These are phyloP conservation scores for Beta corolliflora DNA, from an alignment of 179 eudicot genomes.

Conservation along the genomic window DNA sequence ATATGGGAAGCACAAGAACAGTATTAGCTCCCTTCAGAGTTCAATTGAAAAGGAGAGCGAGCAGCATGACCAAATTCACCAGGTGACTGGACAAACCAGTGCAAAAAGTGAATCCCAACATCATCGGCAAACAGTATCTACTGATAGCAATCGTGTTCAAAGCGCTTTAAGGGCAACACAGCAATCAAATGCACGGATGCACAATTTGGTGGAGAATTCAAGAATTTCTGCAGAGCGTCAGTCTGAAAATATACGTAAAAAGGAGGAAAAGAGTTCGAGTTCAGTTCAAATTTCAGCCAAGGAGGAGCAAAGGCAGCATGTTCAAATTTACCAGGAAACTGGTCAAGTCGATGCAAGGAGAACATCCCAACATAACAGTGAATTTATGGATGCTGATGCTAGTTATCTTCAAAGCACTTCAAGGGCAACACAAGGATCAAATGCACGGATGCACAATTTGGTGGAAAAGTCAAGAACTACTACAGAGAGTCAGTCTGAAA, in stretches of 20 bases:
- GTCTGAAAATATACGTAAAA: slow-evolving; percentile 40
- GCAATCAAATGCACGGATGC: slow-evolving; percentile 28
- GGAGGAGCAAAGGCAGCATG: slow-evolving; percentile 32
- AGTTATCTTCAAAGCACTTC: slow-evolving; percentile 17
- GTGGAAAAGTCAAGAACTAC: slow-evolving; percentile 6
- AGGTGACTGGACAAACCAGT: slow-evolving; percentile 32
- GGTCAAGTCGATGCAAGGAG: slow-evolving; percentile 35
- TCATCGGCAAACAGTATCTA: slow-evolving; percentile 27
- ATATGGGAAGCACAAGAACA: slow-evolving; percentile 34
- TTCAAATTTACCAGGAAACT: slow-evolving; percentile 27
- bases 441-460: slow-evolving; percentile 24
- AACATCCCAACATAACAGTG: slow-evolving; percentile 29
- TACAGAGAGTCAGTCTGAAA: slow-evolving; percentile 35
- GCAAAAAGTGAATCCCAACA: slow-evolving; percentile 37
- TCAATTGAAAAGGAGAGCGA: slow-evolving; percentile 32
- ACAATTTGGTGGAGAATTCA: slow-evolving; percentile 13
- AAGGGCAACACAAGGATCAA: slow-evolving; percentile 20
- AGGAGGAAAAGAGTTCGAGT: slow-evolving; percentile 39
- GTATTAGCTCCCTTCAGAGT: slow-evolving; percentile 31
- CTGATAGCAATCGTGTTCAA: slow-evolving; percentile 11
- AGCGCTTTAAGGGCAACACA: slow-evolving; percentile 17
- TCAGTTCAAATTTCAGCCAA: slow-evolving; percentile 27
- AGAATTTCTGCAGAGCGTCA: slow-evolving; percentile 12
- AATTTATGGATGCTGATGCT: slow-evolving; percentile 22
- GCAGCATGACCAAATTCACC: slow-evolving; percentile 29